Conservation (phyloP, 495 filamentous ascomycete species). For the Aspergillus sparsus region DNA sequence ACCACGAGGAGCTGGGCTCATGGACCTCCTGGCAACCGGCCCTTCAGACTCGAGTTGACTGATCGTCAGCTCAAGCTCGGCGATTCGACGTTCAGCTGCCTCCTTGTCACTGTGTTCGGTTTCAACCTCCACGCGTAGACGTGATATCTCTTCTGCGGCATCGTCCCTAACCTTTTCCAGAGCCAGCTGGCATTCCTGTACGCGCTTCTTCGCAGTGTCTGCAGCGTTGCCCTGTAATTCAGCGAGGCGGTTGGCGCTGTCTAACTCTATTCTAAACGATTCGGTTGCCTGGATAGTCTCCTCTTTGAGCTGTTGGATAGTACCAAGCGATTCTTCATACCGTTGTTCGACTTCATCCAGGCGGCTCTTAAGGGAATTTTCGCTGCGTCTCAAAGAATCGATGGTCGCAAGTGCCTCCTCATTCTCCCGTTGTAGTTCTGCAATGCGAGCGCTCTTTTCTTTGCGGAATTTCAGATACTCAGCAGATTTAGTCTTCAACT, state of each 20-base stretch:
- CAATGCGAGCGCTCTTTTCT: slow-evolving; percentile 84
- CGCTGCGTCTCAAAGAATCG: slow-evolving; percentile 74
- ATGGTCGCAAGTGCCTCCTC: slow-evolving; percentile 77
- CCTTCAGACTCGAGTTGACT: slow-evolving; percentile 63
- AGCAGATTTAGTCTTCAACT: slow-evolving; percentile 82
- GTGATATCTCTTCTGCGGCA: slow-evolving; percentile 76
- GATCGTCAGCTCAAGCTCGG: slow-evolving; percentile 73
- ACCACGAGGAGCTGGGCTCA: slow-evolving; percentile 52
- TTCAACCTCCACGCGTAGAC: slow-evolving; percentile 76
- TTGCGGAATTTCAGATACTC: slow-evolving; percentile 91
- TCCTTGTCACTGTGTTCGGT: slow-evolving; percentile 73
- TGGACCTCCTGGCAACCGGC: slow-evolving; percentile 34
- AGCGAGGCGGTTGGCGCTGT: slow-evolving; percentile 74
- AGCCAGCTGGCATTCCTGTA: slow-evolving; percentile 76
- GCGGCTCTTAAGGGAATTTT: slow-evolving; percentile 75
- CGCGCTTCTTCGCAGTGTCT: slow-evolving; percentile 72
- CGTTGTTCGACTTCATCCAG: slow-evolving; percentile 83
- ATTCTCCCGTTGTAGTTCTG: slow-evolving; percentile 82
- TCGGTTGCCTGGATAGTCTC: slow-evolving; percentile 75
- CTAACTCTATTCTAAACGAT: slow-evolving; percentile 78
- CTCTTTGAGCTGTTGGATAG: slow-evolving; percentile 82
- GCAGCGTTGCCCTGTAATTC: slow-evolving; percentile 83
- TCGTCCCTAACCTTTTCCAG: slow-evolving; percentile 80
- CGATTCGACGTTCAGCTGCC: slow-evolving; percentile 65
- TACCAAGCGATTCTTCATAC: slow-evolving; percentile 76